A percentile compares a stretch with the other conserved stretches of the same genome.
Conservation (phyloP, 1,284 basidiomycete genomes). For the Tilletia horrida region DNA sequence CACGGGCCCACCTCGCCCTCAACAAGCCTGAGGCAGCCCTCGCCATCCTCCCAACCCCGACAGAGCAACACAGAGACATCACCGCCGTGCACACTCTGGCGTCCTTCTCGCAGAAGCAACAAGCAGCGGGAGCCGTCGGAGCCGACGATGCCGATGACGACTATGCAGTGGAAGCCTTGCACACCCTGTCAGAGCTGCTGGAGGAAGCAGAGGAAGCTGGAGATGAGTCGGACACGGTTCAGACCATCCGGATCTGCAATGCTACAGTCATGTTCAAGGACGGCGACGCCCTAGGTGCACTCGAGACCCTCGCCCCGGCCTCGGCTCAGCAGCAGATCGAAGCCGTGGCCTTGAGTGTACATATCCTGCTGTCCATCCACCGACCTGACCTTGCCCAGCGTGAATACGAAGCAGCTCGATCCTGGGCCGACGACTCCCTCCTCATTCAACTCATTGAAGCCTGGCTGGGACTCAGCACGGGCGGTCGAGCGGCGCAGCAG, state of each 20-base stretch:
- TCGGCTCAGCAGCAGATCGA: slow-evolving; percentile 47
- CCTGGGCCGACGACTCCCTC: slow-evolving; percentile 51
- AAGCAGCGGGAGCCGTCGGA: too few relatives aligned
- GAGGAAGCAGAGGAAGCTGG: slow-evolving; percentile 46
- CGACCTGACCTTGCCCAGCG: slow-evolving; percentile 49
- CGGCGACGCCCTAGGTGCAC: slow-evolving; percentile 43
- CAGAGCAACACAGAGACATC: slow-evolving; percentile 20
- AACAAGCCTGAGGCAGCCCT: slow-evolving; percentile 38
- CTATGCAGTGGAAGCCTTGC: slow-evolving; percentile 30
- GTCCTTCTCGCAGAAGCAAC: slow-evolving; percentile 29
- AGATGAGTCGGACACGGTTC: slow-evolving; percentile 21
- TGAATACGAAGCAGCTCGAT: slow-evolving; percentile 46
- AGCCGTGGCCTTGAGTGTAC: slow-evolving; percentile 49
- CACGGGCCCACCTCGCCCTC: slow-evolving; percentile 45
- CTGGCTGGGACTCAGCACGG: slow-evolving; percentile 47
- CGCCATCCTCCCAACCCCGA: slow-evolving; percentile 27
- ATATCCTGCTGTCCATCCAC: slow-evolving; percentile 51
- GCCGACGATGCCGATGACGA: slow-evolving; percentile 21
- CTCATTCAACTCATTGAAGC: slow-evolving; percentile 54
- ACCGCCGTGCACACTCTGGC: slow-evolving; percentile 41
- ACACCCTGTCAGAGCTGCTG: slow-evolving; percentile 43
- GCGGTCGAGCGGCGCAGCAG: slow-evolving; percentile 50
- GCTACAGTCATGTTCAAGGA: slow-evolving; percentile 44
- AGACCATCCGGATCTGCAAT: slow-evolving; percentile 34
- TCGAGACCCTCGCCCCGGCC: slow-evolving; percentile 35